phyloP scores from a whole-genome alignment of 345 rosid genomes.

The Linum lewisii region DNA sequence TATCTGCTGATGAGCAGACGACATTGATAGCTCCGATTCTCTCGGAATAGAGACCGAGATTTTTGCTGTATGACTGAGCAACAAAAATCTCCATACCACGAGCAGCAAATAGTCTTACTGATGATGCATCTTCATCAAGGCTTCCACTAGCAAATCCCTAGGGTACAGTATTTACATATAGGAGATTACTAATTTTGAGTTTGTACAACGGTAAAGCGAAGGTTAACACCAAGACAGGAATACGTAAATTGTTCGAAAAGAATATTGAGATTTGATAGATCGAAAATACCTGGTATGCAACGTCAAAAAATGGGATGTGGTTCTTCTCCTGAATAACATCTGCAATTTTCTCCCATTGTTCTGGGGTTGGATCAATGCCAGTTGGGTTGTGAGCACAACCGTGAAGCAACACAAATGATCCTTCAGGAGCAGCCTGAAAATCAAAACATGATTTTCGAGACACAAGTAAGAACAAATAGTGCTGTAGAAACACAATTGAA shows the following conservation, averaged over 20 bases:
- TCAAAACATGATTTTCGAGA: conserved; percentile 3
- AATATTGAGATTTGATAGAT: conserved; percentile 4
- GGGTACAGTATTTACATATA: conserved; percentile 1
- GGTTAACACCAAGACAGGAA: conserved; percentile 2
- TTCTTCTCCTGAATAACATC: conserved; percentile 88
- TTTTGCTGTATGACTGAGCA: conserved; percentile 97
- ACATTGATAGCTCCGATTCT: conserved; percentile 88
- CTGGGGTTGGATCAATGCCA: conserved; percentile 92
- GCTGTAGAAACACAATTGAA: no score
- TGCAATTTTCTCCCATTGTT: conserved; percentile 86
- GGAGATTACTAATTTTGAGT: neutral
- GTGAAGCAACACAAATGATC: conserved; percentile 87
- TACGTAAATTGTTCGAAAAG: neutral
- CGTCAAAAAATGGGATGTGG: conserved; percentile 90
- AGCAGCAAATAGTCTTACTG: conserved; percentile 79
- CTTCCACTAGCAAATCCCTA: conserved; percentile 99
- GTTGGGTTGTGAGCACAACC: conserved; percentile 99
- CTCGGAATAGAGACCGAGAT: conserved; percentile 85
- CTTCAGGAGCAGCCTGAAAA: conserved; percentile 82
- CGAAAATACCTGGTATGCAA: conserved; percentile 88
- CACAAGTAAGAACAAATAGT: neutral
- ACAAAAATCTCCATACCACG: conserved; percentile 81
- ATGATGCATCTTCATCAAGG: conserved; percentile 83
- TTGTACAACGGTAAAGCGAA: neutral
- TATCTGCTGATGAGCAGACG: conserved; percentile 77